Base-by-base conservation (phyloP, 495 filamentous ascomycete genomes). In the Trichoderma virens region DNA sequence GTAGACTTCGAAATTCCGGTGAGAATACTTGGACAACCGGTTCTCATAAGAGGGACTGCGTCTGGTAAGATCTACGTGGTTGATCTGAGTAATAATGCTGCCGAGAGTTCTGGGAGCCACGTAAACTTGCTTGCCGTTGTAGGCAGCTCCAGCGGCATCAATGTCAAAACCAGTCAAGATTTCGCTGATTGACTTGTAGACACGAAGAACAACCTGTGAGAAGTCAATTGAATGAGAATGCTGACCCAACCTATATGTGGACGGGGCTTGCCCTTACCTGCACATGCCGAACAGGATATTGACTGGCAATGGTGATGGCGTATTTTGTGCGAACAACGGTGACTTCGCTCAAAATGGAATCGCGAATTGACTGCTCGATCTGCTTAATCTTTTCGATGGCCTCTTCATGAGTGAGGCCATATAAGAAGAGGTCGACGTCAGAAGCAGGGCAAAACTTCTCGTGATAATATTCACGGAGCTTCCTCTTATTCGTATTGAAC, bases 81-180 rank as follows among this genome's bases (percentile, higher is more conserved):
- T 95, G 64, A 80, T 80, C 75, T 95, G 90, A 8, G 89, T 91
- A 62, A 93, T 85, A 68, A 85, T 92, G 1, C 89, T 82, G n/a
- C 81, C 82, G 6, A 95, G 70, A 14, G 88, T 80, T 41, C 90
- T 82, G 9, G 90, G 90, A 11, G 87, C 83, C 25, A 82, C 82
- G 67, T 85, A 91, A 4, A 94, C 90, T 66, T 90, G 87, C 7
- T 81, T 80, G 6, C 91, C 91, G 67, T 93, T 86, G 68, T 89
- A 95, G 3, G 89, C 90, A 20, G 83, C 88, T 66, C 90, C 88
- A 3, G 90, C 87, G 71, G 87, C 91, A 67, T 93, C 90, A 18
- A 94, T 90, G 70, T 94, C 90, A 66, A 94, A 94, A 0, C 90
- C 90, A 13, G 89, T 90, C 9, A 94, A 78, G 62, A 94, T 92